Base-by-base conservation (phyloP, 495 filamentous ascomycete genomes). In the Trichocladium uniseriatum region DNA sequence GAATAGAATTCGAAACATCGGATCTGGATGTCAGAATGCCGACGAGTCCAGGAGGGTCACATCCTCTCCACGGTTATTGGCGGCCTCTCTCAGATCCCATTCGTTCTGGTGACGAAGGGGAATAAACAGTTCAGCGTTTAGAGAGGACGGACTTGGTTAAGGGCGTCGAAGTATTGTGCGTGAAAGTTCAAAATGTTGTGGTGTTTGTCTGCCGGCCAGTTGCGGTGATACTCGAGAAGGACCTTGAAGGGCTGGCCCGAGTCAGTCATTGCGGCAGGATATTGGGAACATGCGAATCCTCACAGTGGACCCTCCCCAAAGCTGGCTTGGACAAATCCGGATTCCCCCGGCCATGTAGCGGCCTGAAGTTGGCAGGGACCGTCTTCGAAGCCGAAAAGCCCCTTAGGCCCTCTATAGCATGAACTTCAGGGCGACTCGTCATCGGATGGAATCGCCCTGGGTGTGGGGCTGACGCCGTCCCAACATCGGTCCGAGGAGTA, bases 401-500 rank as follows among this genome's bases (percentile, higher is more conserved):
- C 28, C 20, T 39, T 19, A 8, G 8, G 18, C 38, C 37, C 6
- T 20, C 31, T 24, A 19, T 10, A 7, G 5, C 20, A 10, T 27
- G 13, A 16, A 22, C 4, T 16, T 28, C 18, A 15, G 37, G 11
- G 13, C 3, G 6, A 5, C 24, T 16, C 16, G 18, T 24, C 1
- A 35, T 39, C 6, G 34, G 34, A 14, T 19, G 49, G 29, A 45
- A 41, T 36, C 43, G 27, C 0, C 43, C 37, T 10, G 49, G 46
- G 2, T 28, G 37, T 20, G 49, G 49, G 11, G 37, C 4, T 24
- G 18, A 2, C 6, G 34, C 18, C 20, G 37, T 36, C 3, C 43
- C 49, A 16, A 52, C 28, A 1, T 43, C 49, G 6, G 43, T 29
- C 20, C 43, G 21, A 1, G 49, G 49, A 0, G 49, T 52, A 0